Evolutionary conservation across 1,139 yeast species (phyloP), one percentile per base, ranked within the genome.

Genomic region (Pichia kudriavzevii): DNA sequence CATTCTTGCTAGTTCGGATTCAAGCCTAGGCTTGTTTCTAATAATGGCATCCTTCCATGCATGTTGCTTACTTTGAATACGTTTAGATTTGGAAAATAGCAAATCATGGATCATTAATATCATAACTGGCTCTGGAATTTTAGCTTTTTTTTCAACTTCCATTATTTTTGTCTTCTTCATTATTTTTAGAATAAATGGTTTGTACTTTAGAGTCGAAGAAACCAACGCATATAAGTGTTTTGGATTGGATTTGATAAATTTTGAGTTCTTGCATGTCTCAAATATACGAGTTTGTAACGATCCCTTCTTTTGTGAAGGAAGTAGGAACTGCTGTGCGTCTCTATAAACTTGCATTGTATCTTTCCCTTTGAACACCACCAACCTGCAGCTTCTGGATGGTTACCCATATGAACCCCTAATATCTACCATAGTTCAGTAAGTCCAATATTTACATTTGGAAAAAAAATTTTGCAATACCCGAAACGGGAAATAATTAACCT

Each of bases 41-140:
- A 91, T 62, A 12, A 91, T 67, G 6, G 85, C 82, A 34, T 83
- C 94, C 52, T 91, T 91, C 40, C 85, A 67, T 0, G 91, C 84
- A 42, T 82, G 88, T 49, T 87, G 87, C 6, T 94, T 94, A 67
- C 87, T 80, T 52, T 85, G 93, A 40, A 91, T 82, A 43, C 96
- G 63, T 8, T 94, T 94, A 21, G 75, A 68, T 42, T 76, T 70
- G 5, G 93, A 73, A 42, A 91, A 69, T 7, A 91, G 58, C 39
- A 87, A 62, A 60, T 91, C 98, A 53, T 91, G 94, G 1, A 80
- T 78, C 58, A 91, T 61, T 13, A 91, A 60, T 34, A 75, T 45
- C 2, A 83, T 72, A 36, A 83, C 56, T 30, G 61, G 64, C 31
- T 66, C 69, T 15, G 67, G 64, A 10, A 67, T 52, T 39, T 64